Base-by-base conservation (phyloP, 352 stramenopile species). In the Pythium apleroticum region DNA sequence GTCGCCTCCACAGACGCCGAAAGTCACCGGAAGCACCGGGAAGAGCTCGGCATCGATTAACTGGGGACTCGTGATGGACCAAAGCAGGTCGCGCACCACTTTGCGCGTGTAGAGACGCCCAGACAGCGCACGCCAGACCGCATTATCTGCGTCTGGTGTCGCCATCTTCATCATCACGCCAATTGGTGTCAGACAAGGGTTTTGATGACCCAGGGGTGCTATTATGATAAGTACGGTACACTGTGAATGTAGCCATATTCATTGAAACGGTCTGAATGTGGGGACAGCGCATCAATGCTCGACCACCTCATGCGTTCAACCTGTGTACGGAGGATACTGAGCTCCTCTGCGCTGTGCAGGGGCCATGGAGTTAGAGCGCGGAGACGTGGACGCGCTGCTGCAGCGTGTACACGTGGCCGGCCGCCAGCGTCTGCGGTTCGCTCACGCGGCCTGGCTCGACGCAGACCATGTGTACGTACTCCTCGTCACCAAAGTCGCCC, bases 401-500 rank as follows among this genome's bases (percentile, higher is more conserved):
- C 33, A 92, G 73, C 63, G 75, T 89, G 69, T 80, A 92, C 2
- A 80, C 76, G 37, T 80, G 73, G 50, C 78, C 77, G 0, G 72
- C 69, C 15, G 70, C 74, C 28, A 93, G 81, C 57, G 73, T 78
- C 67, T 91, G 84, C 60, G 77, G 69, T 63, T 85, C 66, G 52
- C 80, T 93, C 24, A 95, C 87, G 43, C 86, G 76, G 20, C 96
- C 96, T 12, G 96, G 96, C 74, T 99, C 96, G 45, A 98, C 86
- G 71, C 96, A 99, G 65, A 98, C 83, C 95, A 99, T 98, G 31
- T 87, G 80, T 49, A 89, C 60, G 69, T 98, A 98, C 74, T 98
- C 91, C 49, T 98, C 95, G 66, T 98, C 87, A 37, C 80, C 91
- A 78, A 99, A 98, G 77, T 99, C 96, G 56, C 72, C 72, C 88